Percentiles rank a stretch among this genome's conserved stretches.
Evolutionary conservation across 2,329 filamentous ascomycete genomes (phyloP).

Genomic region (Neospermospora avenae): DNA sequence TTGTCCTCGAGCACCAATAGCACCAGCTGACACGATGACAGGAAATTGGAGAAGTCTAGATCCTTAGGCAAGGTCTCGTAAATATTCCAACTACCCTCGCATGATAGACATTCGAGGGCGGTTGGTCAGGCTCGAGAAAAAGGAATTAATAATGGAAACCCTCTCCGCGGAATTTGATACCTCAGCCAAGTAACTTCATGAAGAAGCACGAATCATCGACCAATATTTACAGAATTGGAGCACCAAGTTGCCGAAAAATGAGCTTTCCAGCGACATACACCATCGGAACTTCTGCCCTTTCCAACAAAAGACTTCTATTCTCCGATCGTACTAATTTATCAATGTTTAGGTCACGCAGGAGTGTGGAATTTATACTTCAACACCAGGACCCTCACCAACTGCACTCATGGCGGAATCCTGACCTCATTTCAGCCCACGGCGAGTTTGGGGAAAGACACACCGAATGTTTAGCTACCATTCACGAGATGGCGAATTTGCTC

Average conservation of each 20-base stretch:
- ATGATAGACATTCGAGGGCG: conserved; percentile 12
- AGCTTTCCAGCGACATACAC: conserved; percentile 11
- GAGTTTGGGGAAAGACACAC: too few relatives aligned
- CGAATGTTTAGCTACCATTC: not conserved
- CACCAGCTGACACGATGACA: too few relatives aligned
- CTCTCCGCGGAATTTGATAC: too few relatives aligned
- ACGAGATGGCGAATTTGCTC: not conserved
- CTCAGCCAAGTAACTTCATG: conserved; percentile 1
- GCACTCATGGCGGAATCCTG: conserved; percentile 24
- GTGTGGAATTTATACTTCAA: conserved; percentile 32
- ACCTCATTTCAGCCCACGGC: too few relatives aligned
- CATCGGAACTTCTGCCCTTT: conserved; percentile 7
- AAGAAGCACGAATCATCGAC: conserved; percentile 15
- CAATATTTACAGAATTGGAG: conserved; percentile 11
- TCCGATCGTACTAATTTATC: conserved; percentile 27
- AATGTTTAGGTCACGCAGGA: conserved; percentile 23
- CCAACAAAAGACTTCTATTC: conserved; percentile 26
- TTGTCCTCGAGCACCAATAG: too few relatives aligned
- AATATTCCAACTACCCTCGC: too few relatives aligned
- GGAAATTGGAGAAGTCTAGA: too few relatives aligned
- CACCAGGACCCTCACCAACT: conserved; percentile 29
- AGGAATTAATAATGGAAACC: not conserved
- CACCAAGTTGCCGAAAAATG: conserved; percentile 8
- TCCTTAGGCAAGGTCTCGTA: too few relatives aligned
- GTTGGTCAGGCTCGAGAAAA: not conserved